These are phyloP conservation scores for Blumeria graminis DNA, from an alignment of 2,329 filamentous ascomycete genomes.

Conservation along the genomic window DNA sequence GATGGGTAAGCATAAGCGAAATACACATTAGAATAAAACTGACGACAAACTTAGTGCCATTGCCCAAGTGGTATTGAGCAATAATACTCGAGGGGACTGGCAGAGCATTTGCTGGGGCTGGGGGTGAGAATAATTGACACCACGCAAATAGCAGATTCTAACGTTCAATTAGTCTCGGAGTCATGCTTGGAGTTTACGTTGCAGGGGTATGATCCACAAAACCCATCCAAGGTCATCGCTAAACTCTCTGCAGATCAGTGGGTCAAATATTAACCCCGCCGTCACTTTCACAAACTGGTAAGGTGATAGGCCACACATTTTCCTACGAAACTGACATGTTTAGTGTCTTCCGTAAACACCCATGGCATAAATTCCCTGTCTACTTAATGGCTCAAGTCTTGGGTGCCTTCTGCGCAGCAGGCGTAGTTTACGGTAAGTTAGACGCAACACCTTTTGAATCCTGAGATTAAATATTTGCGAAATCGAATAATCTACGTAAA, in stretches of 20 bases:
- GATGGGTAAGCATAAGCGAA: constrained; percentile 24
- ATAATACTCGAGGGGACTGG: constrained; percentile 9
- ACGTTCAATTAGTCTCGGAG: constrained; percentile 26
- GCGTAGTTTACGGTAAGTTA: constrained; percentile 17
- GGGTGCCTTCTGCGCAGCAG: constrained; percentile 38
- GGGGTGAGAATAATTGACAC: constrained; percentile 7
- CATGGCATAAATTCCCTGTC: constrained; percentile 43
- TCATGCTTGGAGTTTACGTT: constrained; percentile 46
- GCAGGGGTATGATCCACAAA: constrained; percentile 25
- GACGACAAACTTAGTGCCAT: constrained; percentile 19
- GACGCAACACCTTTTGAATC: neutral
- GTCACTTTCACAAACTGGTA: constrained; percentile 43
- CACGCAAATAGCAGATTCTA: neutral
- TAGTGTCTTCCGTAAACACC: constrained; percentile 35
- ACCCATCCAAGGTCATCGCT: neutral
- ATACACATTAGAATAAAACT: no score
- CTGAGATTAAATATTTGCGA: neutral
- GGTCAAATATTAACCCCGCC: constrained; percentile 45
- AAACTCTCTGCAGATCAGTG: constrained; percentile 13
- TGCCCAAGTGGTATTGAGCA: constrained; percentile 36
- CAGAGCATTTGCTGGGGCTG: constrained; percentile 14
- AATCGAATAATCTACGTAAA: neutral
- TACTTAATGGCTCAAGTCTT: constrained; percentile 42
- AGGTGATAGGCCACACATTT: neutral
- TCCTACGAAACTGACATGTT: neutral